Conservation (phyloP, 345 rosid genomes). For the Populus simonii region DNA sequence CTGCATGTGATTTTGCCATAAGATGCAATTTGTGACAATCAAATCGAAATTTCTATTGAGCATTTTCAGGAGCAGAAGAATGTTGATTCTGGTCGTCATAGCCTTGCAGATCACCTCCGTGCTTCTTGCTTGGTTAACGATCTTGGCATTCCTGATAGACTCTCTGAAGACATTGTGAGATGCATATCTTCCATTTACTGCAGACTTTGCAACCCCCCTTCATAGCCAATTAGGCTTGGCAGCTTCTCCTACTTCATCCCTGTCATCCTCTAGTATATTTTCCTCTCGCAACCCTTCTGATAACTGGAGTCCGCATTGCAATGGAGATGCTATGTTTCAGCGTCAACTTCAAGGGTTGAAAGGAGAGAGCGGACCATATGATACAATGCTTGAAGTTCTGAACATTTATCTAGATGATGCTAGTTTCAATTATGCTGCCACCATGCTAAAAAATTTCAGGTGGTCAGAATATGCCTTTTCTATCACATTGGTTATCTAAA, state of each 20-base stretch:
- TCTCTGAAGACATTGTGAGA: slow-evolving; percentile 71
- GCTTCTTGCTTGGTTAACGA: slow-evolving; percentile 34
- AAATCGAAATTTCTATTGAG: not conserved
- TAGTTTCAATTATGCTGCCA: slow-evolving; percentile 56
- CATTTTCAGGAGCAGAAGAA: slow-evolving; percentile 42
- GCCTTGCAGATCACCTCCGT: slow-evolving; percentile 78
- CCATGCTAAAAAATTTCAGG: slow-evolving; percentile 72
- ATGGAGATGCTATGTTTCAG: slow-evolving; percentile 36
- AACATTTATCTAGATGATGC: slow-evolving; percentile 54
- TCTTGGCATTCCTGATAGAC: slow-evolving; percentile 50
- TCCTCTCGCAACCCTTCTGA: slow-evolving; percentile 63
- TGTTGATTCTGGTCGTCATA: slow-evolving; percentile 43
- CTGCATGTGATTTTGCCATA: not conserved
- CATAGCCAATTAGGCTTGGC: slow-evolving; percentile 31
- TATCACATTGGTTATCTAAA: not conserved
- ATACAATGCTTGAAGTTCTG: slow-evolving; percentile 50
- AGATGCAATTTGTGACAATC: not conserved
- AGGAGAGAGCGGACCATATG: slow-evolving; percentile 43
- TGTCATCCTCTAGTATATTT: slow-evolving; percentile 73
- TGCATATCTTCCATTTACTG: slow-evolving; percentile 80
- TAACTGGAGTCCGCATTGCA: slow-evolving; percentile 52
- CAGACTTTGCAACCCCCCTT: slow-evolving; percentile 50
- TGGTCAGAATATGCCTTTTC: slow-evolving; percentile 20
- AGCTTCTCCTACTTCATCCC: slow-evolving; percentile 63
- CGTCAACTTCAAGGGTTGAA: slow-evolving; percentile 37